Evolutionary conservation across 1,139 yeast species (phyloP).

Genomic region (Saccharomycopsis phalli): DNA sequence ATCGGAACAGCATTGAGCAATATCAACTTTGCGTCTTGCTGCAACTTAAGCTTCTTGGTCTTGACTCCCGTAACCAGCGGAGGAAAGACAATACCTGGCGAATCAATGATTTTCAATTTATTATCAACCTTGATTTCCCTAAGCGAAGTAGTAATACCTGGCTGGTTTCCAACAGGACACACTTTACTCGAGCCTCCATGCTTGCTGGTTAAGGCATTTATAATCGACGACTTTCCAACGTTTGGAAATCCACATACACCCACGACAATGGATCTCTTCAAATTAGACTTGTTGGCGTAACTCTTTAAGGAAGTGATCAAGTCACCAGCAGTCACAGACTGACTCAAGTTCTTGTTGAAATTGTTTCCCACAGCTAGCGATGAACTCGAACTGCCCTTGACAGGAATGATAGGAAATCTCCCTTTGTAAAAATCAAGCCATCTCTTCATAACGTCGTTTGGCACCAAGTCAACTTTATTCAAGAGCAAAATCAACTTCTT

Average conservation of each 20-base stretch:
- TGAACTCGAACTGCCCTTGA: conserved; percentile 50
- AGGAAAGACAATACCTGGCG: conserved; percentile 98
- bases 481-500: conserved; percentile 76
- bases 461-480: conserved; percentile 89
- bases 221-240: conserved; percentile 90
- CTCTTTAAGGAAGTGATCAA: conserved; percentile 77
- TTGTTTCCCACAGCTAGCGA: conserved; percentile 39
- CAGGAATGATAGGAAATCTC: conserved; percentile 86
- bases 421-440: conserved; percentile 79
- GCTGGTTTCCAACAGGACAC: conserved; percentile 96
- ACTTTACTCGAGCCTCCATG: conserved; percentile 23
- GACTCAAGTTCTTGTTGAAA: conserved; percentile 72
- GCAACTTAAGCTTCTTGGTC: conserved; percentile 39
- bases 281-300: conserved; percentile 72
- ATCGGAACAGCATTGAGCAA: conserved; percentile 87
- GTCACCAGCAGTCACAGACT: conserved; percentile 61
- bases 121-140: conserved; percentile 90
- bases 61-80: conserved; percentile 34
- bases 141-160: conserved; percentile 90
- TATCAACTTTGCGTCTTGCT: conserved; percentile 81
- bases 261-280: conserved; percentile 85
- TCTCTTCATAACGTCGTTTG: conserved; percentile 69
- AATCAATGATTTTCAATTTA: conserved; percentile 80
- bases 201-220: conserved; percentile 79
- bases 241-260: conserved; percentile 97